Percentiles rank a stretch among this genome's conserved stretches.
phyloP scores from a whole-genome alignment of 2,329 filamentous ascomycete genomes.

The Verticillium isaacii region DNA sequence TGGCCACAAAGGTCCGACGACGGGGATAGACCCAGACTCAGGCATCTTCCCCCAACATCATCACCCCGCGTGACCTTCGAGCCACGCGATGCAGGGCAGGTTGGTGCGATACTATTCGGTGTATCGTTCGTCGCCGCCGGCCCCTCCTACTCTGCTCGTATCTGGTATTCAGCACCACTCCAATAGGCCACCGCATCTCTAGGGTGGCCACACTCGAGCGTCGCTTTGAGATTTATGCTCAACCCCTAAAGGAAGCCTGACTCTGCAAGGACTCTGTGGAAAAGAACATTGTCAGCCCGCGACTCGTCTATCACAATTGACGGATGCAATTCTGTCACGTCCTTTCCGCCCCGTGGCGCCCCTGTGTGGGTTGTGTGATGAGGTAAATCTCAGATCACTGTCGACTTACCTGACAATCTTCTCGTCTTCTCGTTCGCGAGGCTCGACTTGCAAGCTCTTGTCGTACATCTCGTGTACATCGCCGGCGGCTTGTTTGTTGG shows the following conservation, averaged over 20 bases:
- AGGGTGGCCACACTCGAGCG: too few relatives aligned
- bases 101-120: too few relatives aligned
- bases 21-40: too few relatives aligned
- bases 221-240: background rate
- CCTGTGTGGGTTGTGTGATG: too few relatives aligned
- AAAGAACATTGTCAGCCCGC: conserved; percentile 12
- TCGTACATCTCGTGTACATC: conserved; percentile 99
- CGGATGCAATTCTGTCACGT: too few relatives aligned
- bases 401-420: conserved; percentile 91
- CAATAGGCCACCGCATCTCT: background rate
- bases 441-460: conserved; percentile 88
- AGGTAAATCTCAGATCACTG: conserved; percentile 7
- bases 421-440: conserved; percentile 94
- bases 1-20: too few relatives aligned
- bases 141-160: background rate
- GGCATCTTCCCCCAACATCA: too few relatives aligned
- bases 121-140: too few relatives aligned
- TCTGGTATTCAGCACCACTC: background rate
- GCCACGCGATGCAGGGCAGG: too few relatives aligned
- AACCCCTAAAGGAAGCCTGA: conserved; percentile 50
- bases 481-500: conserved; percentile 90
- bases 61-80: too few relatives aligned
- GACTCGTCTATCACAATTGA: background rate
- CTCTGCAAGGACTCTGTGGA: conserved; percentile 52
- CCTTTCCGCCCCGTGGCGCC: too few relatives aligned